A percentile compares a stretch with the other conserved stretches of the same genome.
Conservation (phyloP, 2,329 filamentous ascomycete genomes). For the Exophiala xenobiotica region DNA sequence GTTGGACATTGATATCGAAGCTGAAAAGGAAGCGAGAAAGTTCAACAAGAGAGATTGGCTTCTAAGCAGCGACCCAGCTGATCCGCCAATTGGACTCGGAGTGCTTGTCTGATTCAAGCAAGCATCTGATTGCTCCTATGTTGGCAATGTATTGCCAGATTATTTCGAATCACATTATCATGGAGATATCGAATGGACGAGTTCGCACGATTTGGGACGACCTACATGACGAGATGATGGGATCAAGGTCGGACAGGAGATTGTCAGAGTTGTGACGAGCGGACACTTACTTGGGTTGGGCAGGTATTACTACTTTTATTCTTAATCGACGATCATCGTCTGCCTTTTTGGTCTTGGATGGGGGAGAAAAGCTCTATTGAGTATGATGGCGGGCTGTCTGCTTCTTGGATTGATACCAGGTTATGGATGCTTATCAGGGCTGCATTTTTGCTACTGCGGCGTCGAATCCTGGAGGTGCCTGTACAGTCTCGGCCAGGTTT, state of each 20-base stretch:
- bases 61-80: constrained; percentile 31
- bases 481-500: background rate
- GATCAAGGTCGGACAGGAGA: background rate
- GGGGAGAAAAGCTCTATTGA: background rate
- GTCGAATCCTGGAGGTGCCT: no score
- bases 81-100: constrained; percentile 22
- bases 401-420: background rate
- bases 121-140: background rate
- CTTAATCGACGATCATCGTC: background rate
- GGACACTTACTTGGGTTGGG: background rate
- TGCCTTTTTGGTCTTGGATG: background rate
- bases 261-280: background rate
- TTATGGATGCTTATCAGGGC: no score
- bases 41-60: constrained; percentile 32
- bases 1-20: constrained; percentile 40
- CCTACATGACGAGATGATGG: constrained; percentile 14
- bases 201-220: constrained; percentile 11
- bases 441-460: no score
- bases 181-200: background rate
- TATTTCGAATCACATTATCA: background rate
- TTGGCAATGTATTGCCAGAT: background rate
- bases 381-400: background rate
- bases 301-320: background rate
- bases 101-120: constrained; percentile 16
- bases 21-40: constrained; percentile 29